Base-by-base conservation (phyloP, 352 stramenopile species). In the Phytopythium ostracodes region DNA sequence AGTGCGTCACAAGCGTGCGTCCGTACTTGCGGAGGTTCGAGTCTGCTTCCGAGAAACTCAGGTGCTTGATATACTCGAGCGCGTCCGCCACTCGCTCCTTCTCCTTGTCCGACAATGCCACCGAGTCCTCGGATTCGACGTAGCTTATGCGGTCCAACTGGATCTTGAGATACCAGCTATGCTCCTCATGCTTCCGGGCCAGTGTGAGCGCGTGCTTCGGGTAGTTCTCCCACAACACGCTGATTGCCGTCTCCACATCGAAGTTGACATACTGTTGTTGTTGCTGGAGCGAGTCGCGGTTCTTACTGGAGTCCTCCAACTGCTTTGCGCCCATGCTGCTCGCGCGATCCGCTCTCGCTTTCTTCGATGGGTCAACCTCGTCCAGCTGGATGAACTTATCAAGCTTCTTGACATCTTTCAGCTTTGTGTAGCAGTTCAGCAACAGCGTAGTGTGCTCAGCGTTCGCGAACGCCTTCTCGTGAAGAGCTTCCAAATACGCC, bases 391-490 rank as follows among this genome's bases (percentile, higher is more conserved):
- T 92, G 57, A 98, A 98, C 61, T 86, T 90, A 67, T 97, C 87
- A 38, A 98, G 77, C 59, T 98, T 97, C 71, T 96, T 93, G 49
- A 96, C 89, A 61, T 97, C 88, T 72, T 97, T 96, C 6, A 97
- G 81, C 74, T 97, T 98, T 31, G 92, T 98, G 81, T 98, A 98
- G 68, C 94, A 98, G 68, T 98, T 98, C 8, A 98, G 75, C 38
- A 98, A 77, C 29, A 98, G 60, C 27, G 91, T 98, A 29, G 94
- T 98, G 73, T 98, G 93, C 53, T 98, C 92, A 0, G 87, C 86
- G 58, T 92, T 96, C 0, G 92, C 92, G 61, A 97, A 91, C 4
- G 83, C 86, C 63, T 96, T 96, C 38, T 92, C 88, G 71, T 98
- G 94, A 38, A 98, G 72, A 18, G 84, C 84, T 60, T 99, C 97